Conservation (phyloP, 495 filamentous ascomycete species). For the Neurospora discreta region DNA sequence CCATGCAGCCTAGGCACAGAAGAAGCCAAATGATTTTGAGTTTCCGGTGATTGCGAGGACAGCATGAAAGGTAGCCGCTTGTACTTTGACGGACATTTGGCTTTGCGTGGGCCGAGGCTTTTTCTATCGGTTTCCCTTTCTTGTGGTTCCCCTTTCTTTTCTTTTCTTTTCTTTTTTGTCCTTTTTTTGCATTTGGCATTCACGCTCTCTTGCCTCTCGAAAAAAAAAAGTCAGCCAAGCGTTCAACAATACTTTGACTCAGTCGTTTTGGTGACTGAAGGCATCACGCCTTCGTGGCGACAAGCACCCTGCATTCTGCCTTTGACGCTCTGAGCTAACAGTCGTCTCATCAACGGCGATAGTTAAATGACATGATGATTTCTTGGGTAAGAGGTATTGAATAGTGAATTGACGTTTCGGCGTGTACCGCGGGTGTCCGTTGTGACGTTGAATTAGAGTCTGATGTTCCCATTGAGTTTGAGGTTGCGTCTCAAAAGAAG, state of each 20-base stretch:
- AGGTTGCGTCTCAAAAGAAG: not conserved
- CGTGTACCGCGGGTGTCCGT: not conserved
- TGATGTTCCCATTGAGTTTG: not conserved
- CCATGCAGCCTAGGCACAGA: not conserved
- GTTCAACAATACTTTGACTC: conserved; percentile 5
- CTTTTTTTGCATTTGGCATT: conserved; percentile 2
- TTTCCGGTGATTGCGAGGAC: not conserved
- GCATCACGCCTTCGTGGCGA: not conserved
- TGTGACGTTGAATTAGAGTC: not conserved
- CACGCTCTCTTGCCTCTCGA: conserved; percentile 3
- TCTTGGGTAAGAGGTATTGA: not conserved
- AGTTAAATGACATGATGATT: not conserved
- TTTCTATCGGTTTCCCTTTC: not conserved
- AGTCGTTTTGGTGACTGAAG: not conserved
- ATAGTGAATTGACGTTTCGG: not conserved
- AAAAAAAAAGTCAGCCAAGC: conserved; percentile 28
- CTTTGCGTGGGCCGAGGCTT: not conserved
- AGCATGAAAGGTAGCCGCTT: not conserved
- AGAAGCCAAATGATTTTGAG: not conserved
- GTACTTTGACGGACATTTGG: not conserved
- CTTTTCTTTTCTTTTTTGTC: conserved; percentile 1
- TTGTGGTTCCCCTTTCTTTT: conserved; percentile 5
- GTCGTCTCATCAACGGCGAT: not conserved
- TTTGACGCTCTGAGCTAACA: not conserved
- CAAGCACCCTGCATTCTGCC: not conserved